Evolutionary conservation across 2,329 filamentous ascomycete species (phyloP).

Genomic region (Diaporthe caulivora): DNA sequence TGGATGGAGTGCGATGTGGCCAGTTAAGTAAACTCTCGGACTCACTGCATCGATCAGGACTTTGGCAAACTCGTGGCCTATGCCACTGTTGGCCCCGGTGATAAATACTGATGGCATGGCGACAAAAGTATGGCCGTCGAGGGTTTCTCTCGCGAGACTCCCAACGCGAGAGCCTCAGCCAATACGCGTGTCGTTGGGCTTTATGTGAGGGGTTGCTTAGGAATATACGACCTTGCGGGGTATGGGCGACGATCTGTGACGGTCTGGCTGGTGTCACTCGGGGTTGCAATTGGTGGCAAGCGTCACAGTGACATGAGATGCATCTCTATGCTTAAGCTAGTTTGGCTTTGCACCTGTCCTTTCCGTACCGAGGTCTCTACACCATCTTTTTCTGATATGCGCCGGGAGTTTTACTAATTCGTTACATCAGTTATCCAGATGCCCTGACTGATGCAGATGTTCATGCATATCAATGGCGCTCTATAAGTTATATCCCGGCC

Average conservation of each 20-base stretch:
- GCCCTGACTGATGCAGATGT: neutral
- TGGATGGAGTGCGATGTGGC: neutral
- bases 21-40: neutral
- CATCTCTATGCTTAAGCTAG: neutral
- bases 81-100: constrained; percentile 56
- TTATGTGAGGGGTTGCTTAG: constrained; percentile 1
- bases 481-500: neutral
- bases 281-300: neutral
- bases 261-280: neutral
- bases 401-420: neutral
- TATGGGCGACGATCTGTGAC: constrained; percentile 14
- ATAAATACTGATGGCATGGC: constrained; percentile 54
- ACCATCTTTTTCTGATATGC: neutral
- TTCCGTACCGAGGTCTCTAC: neutral
- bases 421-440: neutral
- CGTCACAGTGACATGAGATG: neutral
- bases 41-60: constrained; percentile 42
- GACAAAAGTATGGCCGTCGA: neutral
- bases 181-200: neutral
- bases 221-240: constrained; percentile 21
- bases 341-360: neutral
- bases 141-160: neutral
- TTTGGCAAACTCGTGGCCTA: constrained; percentile 51
- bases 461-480: neutral
- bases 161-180: neutral